phyloP scores from a whole-genome alignment of 495 filamentous ascomycete species.

The Daldinia concentrica region DNA sequence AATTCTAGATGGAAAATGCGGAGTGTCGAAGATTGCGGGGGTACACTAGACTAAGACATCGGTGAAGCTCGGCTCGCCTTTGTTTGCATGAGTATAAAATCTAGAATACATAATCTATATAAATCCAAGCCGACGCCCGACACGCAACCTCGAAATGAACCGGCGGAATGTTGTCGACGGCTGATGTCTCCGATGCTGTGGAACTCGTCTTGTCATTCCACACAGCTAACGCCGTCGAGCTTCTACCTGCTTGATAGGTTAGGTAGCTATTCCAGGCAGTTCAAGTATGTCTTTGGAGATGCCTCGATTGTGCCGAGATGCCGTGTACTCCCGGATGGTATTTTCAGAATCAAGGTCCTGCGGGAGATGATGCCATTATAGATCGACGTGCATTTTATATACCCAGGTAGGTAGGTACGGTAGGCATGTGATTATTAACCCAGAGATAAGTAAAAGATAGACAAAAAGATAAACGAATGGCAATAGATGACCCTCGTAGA shows the following conservation, averaged over 20 bases:
- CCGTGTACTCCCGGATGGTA: conserved; percentile 26
- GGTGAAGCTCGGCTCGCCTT: conserved; percentile 1
- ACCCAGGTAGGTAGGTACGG: too few relatives aligned
- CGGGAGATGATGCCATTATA: conserved; percentile 18
- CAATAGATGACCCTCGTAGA: conserved; percentile 24
- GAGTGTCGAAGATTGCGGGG: conserved; percentile 31
- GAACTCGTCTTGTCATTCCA: conserved; percentile 36
- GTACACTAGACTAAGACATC: conserved; percentile 5
- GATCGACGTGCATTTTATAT: conserved; percentile 22
- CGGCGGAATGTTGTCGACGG: conserved; percentile 41
- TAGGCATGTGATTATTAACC: conserved; percentile 18
- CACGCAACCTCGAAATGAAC: conserved; percentile 32
- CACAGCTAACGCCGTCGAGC: neutral
- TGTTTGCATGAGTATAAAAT: conserved; percentile 38
- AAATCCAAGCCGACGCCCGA: neutral
- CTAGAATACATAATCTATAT: neutral
- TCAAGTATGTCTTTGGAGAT: conserved; percentile 7
- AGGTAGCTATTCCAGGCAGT: conserved; percentile 18
- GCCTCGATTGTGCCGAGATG: conserved; percentile 33
- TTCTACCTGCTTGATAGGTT: conserved; percentile 29
- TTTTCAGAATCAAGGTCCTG: conserved; percentile 2
- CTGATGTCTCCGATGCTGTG: conserved; percentile 34
- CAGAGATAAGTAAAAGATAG: neutral
- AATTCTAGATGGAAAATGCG: conserved; percentile 10
- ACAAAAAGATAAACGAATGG: neutral